phyloP scores from a whole-genome alignment of 331 rosid species.

The Rhamnella rubrinervis region DNA sequence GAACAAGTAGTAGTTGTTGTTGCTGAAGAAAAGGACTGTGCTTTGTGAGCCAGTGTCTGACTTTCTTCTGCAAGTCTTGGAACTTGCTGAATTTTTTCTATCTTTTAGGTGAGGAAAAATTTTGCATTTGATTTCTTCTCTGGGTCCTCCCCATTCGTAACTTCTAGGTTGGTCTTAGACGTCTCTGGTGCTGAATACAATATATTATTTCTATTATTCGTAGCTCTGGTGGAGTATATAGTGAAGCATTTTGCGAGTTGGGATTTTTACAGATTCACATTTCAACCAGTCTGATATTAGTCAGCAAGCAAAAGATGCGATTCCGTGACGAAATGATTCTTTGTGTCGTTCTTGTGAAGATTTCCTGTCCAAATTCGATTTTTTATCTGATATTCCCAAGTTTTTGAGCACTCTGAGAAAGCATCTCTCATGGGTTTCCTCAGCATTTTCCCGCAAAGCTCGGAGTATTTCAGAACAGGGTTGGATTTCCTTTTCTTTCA shows the following conservation, averaged over 20 bases:
- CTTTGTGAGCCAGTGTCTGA: not conserved
- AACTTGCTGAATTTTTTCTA: not conserved
- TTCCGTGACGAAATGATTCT: slow-evolving; percentile 51
- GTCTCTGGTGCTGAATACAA: too few species aligned
- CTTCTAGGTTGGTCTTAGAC: not conserved
- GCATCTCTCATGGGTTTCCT: slow-evolving; percentile 21
- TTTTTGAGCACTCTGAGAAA: slow-evolving; percentile 1
- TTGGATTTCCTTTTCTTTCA: not conserved
- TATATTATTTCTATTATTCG: too few species aligned
- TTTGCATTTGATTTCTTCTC: slow-evolving; percentile 1
- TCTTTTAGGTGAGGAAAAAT: not conserved
- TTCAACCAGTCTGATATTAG: slow-evolving; percentile 34
- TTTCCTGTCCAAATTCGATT: slow-evolving; percentile 42
- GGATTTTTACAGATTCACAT: slow-evolving; percentile 28
- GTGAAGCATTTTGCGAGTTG: not conserved
- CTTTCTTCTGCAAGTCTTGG: slow-evolving; percentile 14
- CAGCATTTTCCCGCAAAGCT: slow-evolving; percentile 12
- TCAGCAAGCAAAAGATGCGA: slow-evolving; percentile 29
- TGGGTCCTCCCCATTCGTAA: slow-evolving; percentile 26
- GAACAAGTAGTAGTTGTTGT: not conserved
- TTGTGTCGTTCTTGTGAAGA: slow-evolving; percentile 56
- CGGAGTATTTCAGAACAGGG: slow-evolving; percentile 7
- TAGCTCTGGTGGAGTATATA: not conserved
- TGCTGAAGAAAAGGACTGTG: slow-evolving; percentile 13
- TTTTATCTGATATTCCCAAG: slow-evolving; percentile 25